Evolutionary conservation across 495 filamentous ascomycete species (phyloP).

Genomic region (Podospora australis): DNA sequence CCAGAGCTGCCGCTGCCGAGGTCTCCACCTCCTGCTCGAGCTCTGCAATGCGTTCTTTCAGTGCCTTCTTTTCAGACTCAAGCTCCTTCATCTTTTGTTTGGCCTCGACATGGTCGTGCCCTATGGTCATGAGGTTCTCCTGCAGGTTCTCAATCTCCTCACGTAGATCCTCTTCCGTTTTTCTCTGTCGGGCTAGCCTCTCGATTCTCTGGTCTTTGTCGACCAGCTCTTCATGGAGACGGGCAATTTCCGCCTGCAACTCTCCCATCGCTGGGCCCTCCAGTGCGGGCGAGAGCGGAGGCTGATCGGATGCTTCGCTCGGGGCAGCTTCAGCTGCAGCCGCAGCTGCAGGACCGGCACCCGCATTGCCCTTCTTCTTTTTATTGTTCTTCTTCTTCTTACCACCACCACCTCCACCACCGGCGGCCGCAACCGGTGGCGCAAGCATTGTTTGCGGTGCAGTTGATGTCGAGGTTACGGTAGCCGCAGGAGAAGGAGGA

Average conservation of each 20-base stretch:
- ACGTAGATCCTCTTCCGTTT: slow-evolving; percentile 68
- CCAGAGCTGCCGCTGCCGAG: slow-evolving; percentile 25
- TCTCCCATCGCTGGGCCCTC: slow-evolving; percentile 22
- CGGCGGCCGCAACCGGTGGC: not conserved
- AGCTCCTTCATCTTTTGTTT: slow-evolving; percentile 68
- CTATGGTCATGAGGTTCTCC: slow-evolving; percentile 68
- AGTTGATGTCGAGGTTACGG: slow-evolving; percentile 12
- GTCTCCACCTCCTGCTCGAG: slow-evolving; percentile 56
- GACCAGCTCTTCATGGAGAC: slow-evolving; percentile 55
- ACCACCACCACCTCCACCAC: slow-evolving; percentile 37
- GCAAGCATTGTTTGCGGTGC: slow-evolving; percentile 10
- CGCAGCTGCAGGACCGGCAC: slow-evolving; percentile 37
- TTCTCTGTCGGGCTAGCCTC: slow-evolving; percentile 55
- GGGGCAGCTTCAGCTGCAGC: slow-evolving; percentile 13
- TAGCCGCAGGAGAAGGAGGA: slow-evolving; percentile 5
- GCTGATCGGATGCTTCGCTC: slow-evolving; percentile 26
- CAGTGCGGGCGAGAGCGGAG: slow-evolving; percentile 14
- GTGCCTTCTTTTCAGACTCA: slow-evolving; percentile 33
- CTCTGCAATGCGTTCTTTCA: slow-evolving; percentile 58
- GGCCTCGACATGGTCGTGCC: slow-evolving; percentile 73
- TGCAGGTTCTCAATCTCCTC: slow-evolving; percentile 83
- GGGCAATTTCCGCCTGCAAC: slow-evolving; percentile 35
- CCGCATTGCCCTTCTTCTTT: slow-evolving; percentile 53
- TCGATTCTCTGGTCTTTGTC: slow-evolving; percentile 69
- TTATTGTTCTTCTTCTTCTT: slow-evolving; percentile 93